phyloP scores from a whole-genome alignment of 176 grass and related monocot species.

The Eleusine coracana region DNA sequence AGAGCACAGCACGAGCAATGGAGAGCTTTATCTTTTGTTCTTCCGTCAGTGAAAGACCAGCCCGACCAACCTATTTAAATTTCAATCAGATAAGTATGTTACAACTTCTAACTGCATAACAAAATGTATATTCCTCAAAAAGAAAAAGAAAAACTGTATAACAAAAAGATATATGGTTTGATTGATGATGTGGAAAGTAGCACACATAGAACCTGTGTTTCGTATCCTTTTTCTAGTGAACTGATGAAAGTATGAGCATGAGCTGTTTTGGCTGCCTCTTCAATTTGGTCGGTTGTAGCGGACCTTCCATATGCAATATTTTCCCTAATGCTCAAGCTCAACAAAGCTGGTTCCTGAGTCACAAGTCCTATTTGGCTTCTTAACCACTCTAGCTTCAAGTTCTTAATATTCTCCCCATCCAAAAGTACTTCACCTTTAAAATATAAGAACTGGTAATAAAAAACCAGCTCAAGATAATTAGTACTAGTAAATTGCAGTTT shows the following conservation, averaged over 20 bases:
- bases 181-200: constrained; percentile 25
- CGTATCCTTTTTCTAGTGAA: constrained; percentile 93
- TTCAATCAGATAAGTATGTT: constrained; percentile 22
- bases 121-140: neutral
- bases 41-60: constrained; percentile 84
- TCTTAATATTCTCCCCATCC: constrained; percentile 99
- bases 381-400: constrained; percentile 86
- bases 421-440: constrained; percentile 90
- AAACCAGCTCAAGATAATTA: constrained; percentile 1
- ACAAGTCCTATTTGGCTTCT: constrained; percentile 99
- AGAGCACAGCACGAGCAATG: constrained; percentile 95
- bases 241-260: constrained; percentile 96
- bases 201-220: constrained; percentile 70
- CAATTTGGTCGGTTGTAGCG: constrained; percentile 90
- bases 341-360: constrained; percentile 94
- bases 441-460: constrained; percentile 24
- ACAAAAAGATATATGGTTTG: neutral
- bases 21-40: constrained; percentile 99
- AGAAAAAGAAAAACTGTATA: neutral
- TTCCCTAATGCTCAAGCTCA: constrained; percentile 97
- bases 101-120: constrained; percentile 1
- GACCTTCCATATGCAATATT: constrained; percentile 96
- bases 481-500: constrained; percentile 23
- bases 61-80: constrained; percentile 77
- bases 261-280: constrained; percentile 97